Evolutionary conservation across 139 green algal genomes (phyloP).

Genomic region (Chlamydomonas asymmetrica): DNA sequence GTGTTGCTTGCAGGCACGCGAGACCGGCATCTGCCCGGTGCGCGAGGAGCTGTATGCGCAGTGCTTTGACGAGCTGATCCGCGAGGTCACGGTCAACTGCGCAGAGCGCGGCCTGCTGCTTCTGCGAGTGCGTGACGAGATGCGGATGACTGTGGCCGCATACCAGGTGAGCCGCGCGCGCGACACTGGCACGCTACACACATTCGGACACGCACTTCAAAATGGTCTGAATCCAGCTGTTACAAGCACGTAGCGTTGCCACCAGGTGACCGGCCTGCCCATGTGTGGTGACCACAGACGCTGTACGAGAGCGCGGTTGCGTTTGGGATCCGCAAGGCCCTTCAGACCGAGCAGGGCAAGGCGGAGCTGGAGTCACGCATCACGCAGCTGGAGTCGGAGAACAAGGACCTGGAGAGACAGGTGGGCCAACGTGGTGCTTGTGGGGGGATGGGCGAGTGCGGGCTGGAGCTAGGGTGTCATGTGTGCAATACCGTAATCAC

Average conservation of each 20-base stretch:
- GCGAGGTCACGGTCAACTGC: constrained; percentile 86
- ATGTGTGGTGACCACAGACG: constrained; percentile 76
- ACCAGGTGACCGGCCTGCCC: no score
- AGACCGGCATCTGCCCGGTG: constrained; percentile 89
- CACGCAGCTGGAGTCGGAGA: constrained; percentile 62
- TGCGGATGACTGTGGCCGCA: constrained; percentile 80
- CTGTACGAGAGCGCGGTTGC: constrained; percentile 84
- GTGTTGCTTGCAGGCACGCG: constrained; percentile 66
- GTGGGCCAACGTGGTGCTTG: no score
- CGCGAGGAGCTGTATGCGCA: constrained; percentile 90
- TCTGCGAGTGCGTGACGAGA: constrained; percentile 82
- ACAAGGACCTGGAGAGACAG: constrained; percentile 77
- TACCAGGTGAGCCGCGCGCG: constrained; percentile 70
- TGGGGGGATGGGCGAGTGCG: no score
- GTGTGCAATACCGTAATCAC: no score
- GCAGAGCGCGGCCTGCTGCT: constrained; percentile 83
- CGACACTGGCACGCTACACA: no score
- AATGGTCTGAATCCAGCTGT: no score
- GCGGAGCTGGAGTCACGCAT: constrained; percentile 80
- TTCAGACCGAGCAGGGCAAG: constrained; percentile 85
- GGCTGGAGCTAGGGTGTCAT: no score
- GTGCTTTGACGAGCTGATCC: constrained; percentile 81
- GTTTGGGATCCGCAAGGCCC: constrained; percentile 87
- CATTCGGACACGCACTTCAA: no score
- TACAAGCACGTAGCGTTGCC: no score